phyloP scores from a whole-genome alignment of 768 basidiomycete species.

The Suillus tomentosus region DNA sequence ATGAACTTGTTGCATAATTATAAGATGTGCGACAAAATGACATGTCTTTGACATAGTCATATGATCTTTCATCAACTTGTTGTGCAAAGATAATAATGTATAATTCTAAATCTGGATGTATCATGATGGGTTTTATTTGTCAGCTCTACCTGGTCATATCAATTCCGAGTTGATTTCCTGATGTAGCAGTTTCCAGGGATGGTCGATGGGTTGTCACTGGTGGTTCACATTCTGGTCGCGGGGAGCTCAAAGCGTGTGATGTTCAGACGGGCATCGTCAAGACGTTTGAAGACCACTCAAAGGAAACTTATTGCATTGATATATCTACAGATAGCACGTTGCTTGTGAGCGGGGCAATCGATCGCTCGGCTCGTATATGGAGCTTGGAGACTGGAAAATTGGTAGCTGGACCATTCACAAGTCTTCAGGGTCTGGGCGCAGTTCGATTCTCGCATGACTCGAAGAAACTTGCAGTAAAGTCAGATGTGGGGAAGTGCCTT shows the following conservation, averaged over 20 bases:
- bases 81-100: no score
- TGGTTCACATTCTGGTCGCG: constrained; percentile 2
- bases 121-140: no score
- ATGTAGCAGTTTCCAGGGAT: background rate
- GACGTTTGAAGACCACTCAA: background rate
- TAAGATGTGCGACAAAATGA: no score
- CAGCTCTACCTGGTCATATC: no score
- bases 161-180: no score
- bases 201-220: background rate
- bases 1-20: no score
- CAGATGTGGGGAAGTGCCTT: background rate
- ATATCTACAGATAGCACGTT: background rate
- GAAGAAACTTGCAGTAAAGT: background rate
- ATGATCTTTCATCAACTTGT: no score
- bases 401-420: background rate
- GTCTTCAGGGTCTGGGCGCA: background rate
- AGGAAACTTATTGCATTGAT: background rate
- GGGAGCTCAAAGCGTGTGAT: background rate
- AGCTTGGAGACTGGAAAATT: background rate
- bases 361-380: background rate
- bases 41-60: no score
- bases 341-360: background rate
- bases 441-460: constrained; percentile 1
- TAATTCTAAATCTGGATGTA: no score
- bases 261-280: background rate